Evolutionary conservation across 2,329 filamentous ascomycete genomes (phyloP), one percentile per base, ranked within the genome.

Genomic region (Claviceps maximensis): DNA sequence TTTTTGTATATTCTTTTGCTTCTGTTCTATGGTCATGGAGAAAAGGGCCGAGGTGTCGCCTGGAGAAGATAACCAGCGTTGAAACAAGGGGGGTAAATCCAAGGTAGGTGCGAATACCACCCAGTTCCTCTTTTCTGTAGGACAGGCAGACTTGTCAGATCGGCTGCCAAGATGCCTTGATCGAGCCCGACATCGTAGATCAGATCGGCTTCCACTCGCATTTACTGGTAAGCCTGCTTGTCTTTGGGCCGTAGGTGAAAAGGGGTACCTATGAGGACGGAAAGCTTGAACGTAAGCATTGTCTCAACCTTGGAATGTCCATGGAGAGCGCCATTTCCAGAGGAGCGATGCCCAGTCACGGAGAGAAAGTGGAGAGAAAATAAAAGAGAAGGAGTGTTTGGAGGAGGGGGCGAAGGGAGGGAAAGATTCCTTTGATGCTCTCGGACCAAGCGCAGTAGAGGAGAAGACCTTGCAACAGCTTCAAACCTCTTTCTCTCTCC

Each of bases 181-280:
- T 76, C 71, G 2, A 79, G 61, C 6, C 76, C 74, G 1, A 79
- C 67, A 52, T 79, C 76, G 9, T 65, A 66, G 8, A 75, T 60
- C 9, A 79, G 67, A 53, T 79, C 77, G 17, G 69, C 67, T 0
- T 71, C 70, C 75, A 79, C 79, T 25, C 73, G 69, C 5, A 76
- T 59, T 57, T 79, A 79, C 52, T 78, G 76, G 5, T 69, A 65
- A 0, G 70, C 65, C 41, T 77, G 74, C 55, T 65, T 75, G 56
- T 72, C 76, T 54, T 69, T 77, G 2, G 76, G 76, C 1, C 76
- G 66, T 15, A 79, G 64, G 54, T 79, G 76, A 76, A 77, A 77
- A 76, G 77, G 31, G 31, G 49, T 78, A 78, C 76, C 76, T 78
- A 50, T 25, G 23, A 4, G 41, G 8, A 42, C 19, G 36, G 36